Evolutionary conservation across 352 stramenopile species (phyloP).

Genomic region (Pythium angustatum): DNA sequence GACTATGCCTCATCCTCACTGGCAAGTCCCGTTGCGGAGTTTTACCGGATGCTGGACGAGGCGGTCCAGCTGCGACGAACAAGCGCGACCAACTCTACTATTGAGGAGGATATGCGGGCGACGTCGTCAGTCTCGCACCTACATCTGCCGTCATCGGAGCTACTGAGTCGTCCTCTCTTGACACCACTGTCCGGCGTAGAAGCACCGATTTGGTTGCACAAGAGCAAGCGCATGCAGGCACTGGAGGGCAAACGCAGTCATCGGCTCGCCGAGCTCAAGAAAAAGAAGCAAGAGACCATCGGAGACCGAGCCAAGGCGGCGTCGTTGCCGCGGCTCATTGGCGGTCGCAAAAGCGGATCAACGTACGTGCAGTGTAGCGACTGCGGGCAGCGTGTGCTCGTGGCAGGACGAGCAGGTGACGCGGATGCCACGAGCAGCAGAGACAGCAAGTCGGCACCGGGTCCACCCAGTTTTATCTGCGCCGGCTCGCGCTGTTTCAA

Average conservation of each 20-base stretch:
- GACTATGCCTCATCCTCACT: neutral
- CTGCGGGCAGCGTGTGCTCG: conserved; percentile 41
- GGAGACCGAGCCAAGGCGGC: conserved; percentile 56
- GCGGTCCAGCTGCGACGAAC: conserved; percentile 7
- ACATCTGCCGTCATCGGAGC: neutral
- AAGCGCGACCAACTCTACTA: neutral
- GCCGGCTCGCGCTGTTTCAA: conserved; percentile 61
- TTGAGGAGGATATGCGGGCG: neutral
- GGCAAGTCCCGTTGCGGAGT: conserved; percentile 33
- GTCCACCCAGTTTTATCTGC: conserved; percentile 32
- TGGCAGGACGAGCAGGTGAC: conserved; percentile 34
- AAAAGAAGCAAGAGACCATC: conserved; percentile 58
- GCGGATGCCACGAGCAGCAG: neutral
- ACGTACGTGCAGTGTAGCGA: conserved; percentile 57
- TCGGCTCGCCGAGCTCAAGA: conserved; percentile 43
- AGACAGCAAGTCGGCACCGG: neutral
- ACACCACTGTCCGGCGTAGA: neutral
- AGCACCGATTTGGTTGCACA: conserved; percentile 31
- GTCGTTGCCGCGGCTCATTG: conserved; percentile 65
- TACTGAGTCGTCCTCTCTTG: neutral
- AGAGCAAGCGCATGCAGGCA: conserved; percentile 49
- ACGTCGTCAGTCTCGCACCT: neutral
- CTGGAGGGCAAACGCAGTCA: conserved; percentile 64
- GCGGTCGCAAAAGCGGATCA: conserved; percentile 68
- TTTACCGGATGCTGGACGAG: conserved; percentile 42